These are phyloP conservation scores for Dictyostelium intermedium DNA, from an alignment of 78 protist species.

Conservation along the genomic window DNA sequence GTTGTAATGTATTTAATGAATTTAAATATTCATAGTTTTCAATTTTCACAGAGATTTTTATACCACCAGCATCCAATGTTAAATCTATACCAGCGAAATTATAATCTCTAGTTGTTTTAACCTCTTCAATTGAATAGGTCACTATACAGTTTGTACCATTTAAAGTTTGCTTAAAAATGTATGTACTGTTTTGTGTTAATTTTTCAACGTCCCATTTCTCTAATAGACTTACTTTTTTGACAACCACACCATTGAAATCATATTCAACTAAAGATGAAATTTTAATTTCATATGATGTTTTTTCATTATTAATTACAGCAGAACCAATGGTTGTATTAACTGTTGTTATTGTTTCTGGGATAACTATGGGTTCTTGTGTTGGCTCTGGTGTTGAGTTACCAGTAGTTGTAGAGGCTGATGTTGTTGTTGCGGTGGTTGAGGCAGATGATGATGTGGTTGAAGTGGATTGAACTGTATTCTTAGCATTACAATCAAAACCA, in stretches of 20 bases:
- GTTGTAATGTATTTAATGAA: neutral
- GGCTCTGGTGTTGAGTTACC: neutral
- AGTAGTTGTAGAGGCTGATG: neutral
- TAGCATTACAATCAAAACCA: slow-evolving; percentile 16
- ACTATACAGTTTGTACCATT: neutral
- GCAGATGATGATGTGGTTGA: neutral
- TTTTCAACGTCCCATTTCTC: neutral
- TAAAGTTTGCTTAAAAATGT: neutral
- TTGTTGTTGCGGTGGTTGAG: neutral
- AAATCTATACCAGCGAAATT: neutral
- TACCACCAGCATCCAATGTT: neutral
- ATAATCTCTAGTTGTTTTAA: neutral
- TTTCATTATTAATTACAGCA: neutral
- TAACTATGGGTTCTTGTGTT: neutral
- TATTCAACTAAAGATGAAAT: neutral
- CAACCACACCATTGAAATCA: neutral
- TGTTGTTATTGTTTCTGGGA: neutral
- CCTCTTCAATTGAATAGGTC: neutral
- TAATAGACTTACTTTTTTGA: neutral
- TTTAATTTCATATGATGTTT: slow-evolving; percentile 3
- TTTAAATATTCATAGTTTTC: neutral
- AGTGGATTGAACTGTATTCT: neutral
- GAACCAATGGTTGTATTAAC: neutral
- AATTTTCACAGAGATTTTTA: neutral
- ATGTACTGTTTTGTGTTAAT: neutral